Evolutionary conservation across 2,329 filamentous ascomycete species (phyloP).

Genomic region (Diaporthe vexans): DNA sequence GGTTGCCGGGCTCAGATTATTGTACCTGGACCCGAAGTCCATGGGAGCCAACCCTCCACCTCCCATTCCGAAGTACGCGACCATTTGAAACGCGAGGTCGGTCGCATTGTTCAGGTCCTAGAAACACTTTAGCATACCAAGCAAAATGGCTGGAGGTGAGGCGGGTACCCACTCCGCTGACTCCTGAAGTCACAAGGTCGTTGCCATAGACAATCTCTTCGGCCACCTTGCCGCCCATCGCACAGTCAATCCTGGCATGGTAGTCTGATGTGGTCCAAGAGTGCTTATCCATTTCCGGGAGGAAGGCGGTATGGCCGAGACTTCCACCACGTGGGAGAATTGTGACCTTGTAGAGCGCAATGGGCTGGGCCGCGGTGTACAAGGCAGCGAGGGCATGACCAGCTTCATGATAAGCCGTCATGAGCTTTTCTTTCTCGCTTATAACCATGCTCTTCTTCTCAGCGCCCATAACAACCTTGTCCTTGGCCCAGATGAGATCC

Average conservation of each 20-base stretch:
- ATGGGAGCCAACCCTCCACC: slow-evolving; percentile 84
- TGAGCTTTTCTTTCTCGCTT: slow-evolving; percentile 93
- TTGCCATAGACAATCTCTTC: slow-evolving; percentile 91
- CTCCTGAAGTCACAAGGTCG: slow-evolving; percentile 93
- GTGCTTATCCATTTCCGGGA: slow-evolving; percentile 94
- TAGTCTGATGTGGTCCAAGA: slow-evolving; percentile 89
- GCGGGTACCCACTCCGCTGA: slow-evolving; percentile 74
- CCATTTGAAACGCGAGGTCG: slow-evolving; percentile 85
- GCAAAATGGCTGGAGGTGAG: background rate
- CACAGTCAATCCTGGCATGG: slow-evolving; percentile 76
- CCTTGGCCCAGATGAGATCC: slow-evolving; percentile 97
- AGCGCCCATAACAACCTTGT: slow-evolving; percentile 97
- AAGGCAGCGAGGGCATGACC: slow-evolving; percentile 93
- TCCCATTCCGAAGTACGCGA: slow-evolving; percentile 92
- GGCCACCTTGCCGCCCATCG: slow-evolving; percentile 82
- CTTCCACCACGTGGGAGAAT: slow-evolving; percentile 92
- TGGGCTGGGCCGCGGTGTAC: slow-evolving; percentile 79
- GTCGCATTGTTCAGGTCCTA: slow-evolving; percentile 90
- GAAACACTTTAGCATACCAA: slow-evolving; percentile 46
- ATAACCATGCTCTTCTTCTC: slow-evolving; percentile 93
- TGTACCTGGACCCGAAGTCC: slow-evolving; percentile 86
- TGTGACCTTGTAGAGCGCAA: slow-evolving; percentile 94
- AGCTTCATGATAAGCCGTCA: slow-evolving; percentile 97
- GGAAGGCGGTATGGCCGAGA: slow-evolving; percentile 87
- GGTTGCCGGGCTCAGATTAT: slow-evolving; percentile 86